Evolutionary conservation across 495 filamentous ascomycete genomes (phyloP), one percentile per base, ranked within the genome.

Genomic region (Physcia stellaris): DNA sequence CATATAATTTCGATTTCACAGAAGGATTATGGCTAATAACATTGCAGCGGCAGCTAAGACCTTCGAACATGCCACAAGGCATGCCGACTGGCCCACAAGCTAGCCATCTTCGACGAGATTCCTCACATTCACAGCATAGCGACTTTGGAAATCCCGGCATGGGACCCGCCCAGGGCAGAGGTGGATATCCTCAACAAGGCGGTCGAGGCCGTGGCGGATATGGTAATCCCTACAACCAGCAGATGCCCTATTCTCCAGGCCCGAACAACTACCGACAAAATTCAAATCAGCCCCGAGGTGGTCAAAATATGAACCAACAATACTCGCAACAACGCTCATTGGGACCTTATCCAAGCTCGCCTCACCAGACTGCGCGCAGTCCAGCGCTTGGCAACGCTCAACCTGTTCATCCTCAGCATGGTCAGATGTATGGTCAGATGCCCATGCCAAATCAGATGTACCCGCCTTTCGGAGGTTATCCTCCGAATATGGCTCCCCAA

Each of bases 81-180:
- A 64, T 69, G 39, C 62, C 69, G 30, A 71, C 73, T 33, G 73
- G 71, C 20, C 53, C 68, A 24, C 80, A 83, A 50, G 60, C 71
- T 24, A 72, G 68, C 49, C 86, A 94, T 54, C 64, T 81, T 37
- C 78, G 86, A 35, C 77, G 83, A 48, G 80, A 86, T 51, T 93
- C 86, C 13, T 79, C 83, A 4, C 79, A 83, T 55, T 85, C 81
- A 10, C 68, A 75, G 32, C 80, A 86, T 52, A 78, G 76, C 57
- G 84, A 92, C 37, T 73, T 79, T 62, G 70, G 70, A 55, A 77
- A 74, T 55, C 62, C 65, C 46, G 72, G 54, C 52, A 71, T 57
- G 67, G 46, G 43, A 13, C 38, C 67, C 39, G 46, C 53, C 41
- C 54, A 64, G 20, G 66, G 62, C 35, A 75, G 73, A 39, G 71